Evolutionary conservation across 768 basidiomycete genomes (phyloP).

Genomic region (Trametes sanguinea): DNA sequence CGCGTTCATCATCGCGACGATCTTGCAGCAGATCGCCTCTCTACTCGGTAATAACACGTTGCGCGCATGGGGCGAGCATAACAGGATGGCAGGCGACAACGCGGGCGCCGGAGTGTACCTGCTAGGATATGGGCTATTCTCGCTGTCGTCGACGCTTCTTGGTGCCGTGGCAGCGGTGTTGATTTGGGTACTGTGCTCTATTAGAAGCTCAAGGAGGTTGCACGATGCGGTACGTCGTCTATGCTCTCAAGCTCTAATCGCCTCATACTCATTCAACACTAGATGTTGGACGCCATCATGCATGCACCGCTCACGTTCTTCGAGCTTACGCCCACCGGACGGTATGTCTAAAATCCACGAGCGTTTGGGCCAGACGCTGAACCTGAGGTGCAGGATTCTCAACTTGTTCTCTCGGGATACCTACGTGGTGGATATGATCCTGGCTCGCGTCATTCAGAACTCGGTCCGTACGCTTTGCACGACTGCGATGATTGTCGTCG

Average conservation of each 20-base stretch:
- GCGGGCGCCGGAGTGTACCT: constrained; percentile 59
- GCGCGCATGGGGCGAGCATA: constrained; percentile 83
- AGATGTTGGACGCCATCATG: constrained; percentile 84
- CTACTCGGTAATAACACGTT: constrained; percentile 67
- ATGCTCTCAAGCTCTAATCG: too few relatives aligned
- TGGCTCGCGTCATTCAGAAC: constrained; percentile 72
- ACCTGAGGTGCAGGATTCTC: constrained; percentile 55
- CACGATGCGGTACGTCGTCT: constrained; percentile 66
- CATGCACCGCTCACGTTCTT: constrained; percentile 86
- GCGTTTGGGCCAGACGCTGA: background rate
- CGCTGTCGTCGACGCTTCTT: constrained; percentile 55
- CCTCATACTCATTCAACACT: too few relatives aligned
- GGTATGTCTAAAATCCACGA: constrained; percentile 43
- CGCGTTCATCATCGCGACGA: constrained; percentile 53
- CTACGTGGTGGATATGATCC: constrained; percentile 82
- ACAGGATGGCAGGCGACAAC: constrained; percentile 59
- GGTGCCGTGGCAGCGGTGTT: constrained; percentile 59
- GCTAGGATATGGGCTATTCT: constrained; percentile 67
- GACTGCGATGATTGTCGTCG: constrained; percentile 60
- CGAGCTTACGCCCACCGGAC: constrained; percentile 83
- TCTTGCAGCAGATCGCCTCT: constrained; percentile 57
- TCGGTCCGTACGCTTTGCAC: constrained; percentile 65
- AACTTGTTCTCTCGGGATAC: constrained; percentile 92
- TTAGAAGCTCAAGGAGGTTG: constrained; percentile 71
- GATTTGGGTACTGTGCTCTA: constrained; percentile 76